A percentile compares a stretch with the other conserved stretches of the same genome.
Conservation (phyloP, 2,329 filamentous ascomycete genomes). For the Neofusicoccum umdonicola region DNA sequence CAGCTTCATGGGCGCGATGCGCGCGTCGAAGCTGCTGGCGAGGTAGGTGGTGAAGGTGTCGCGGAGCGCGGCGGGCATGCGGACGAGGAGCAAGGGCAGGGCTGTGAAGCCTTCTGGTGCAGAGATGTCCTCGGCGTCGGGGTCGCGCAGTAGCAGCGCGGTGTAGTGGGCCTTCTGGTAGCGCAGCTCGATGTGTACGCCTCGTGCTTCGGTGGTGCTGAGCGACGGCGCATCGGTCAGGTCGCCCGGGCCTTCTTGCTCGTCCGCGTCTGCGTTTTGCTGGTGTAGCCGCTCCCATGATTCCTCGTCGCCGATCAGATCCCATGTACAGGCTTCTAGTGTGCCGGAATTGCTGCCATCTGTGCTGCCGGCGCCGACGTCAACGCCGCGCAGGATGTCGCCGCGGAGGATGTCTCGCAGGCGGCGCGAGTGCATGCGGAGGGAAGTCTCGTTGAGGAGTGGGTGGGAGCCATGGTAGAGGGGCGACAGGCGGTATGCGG, state of each 20-base stretch:
- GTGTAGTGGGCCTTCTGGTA: conserved; percentile 52
- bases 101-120: conserved; percentile 39
- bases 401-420: conserved; percentile 51
- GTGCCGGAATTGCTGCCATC: conserved; percentile 47
- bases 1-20: conserved; percentile 45
- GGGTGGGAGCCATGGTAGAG: conserved; percentile 46
- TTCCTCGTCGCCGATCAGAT: conserved; percentile 40
- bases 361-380: conserved; percentile 39
- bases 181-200: conserved; percentile 49
- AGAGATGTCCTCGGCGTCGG: conserved; percentile 29
- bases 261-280: conserved; percentile 26
- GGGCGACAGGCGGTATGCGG: conserved; percentile 54
- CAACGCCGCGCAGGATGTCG: conserved; percentile 47
- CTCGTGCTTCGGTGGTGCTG: conserved; percentile 33
- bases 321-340: conserved; percentile 49
- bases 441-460: conserved; percentile 35
- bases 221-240: conserved; percentile 17
- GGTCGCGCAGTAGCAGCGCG: conserved; percentile 48
- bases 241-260: conserved; percentile 32
- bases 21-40: conserved; percentile 50
- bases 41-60: conserved; percentile 51
- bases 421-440: conserved; percentile 48
- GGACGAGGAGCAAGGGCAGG: conserved; percentile 51
- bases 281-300: conserved; percentile 38
- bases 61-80: conserved; percentile 50